Conservation (phyloP, 257 asterid genomes). For the Gardenia jasminoides region DNA sequence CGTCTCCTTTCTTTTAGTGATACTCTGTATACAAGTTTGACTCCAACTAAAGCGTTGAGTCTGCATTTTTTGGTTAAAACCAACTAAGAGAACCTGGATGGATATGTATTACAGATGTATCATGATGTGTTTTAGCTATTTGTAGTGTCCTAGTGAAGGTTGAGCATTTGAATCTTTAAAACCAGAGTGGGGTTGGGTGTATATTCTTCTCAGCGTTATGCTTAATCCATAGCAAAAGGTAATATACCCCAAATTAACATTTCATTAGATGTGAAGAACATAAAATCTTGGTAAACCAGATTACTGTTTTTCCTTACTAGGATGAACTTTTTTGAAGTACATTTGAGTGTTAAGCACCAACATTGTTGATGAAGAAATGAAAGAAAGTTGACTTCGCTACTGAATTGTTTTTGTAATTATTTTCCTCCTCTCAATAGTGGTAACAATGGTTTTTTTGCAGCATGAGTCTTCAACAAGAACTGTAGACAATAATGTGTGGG, state of each 20-base stretch:
- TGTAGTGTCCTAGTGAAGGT: neutral
- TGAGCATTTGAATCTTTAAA: neutral
- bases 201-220: neutral
- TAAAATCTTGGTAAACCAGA: neutral
- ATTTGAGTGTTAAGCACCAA: neutral
- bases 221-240: neutral
- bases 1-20: neutral
- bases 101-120: neutral
- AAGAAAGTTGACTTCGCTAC: neutral
- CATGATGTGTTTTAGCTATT: neutral
- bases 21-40: neutral
- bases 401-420: neutral
- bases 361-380: neutral
- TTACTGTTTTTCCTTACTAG: neutral
- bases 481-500: constrained; percentile 87
- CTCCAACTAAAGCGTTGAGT: neutral
- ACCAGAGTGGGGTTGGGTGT: neutral
- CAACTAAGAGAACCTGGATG: neutral
- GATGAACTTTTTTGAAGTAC: neutral
- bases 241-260: neutral
- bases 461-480: constrained; percentile 85
- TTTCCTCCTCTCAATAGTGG: neutral
- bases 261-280: neutral
- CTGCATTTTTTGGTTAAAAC: neutral
- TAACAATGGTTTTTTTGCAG: constrained; percentile 40